Base-by-base conservation (phyloP, 805 yeast species). In the Suhomyces sp. region DNA sequence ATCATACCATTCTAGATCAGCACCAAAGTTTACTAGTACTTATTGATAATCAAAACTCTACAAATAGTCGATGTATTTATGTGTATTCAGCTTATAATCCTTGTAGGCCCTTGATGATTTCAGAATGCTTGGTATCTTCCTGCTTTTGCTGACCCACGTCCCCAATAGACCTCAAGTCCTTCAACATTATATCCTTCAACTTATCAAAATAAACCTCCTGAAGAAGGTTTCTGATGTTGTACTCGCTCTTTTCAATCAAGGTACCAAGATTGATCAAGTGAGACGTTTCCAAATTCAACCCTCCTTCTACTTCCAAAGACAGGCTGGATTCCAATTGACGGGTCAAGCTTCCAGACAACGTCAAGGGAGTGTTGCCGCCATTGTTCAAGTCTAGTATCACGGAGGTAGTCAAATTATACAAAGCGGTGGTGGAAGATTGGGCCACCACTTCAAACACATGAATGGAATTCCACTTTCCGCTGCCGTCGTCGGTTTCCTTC, bases 161-260 rank as follows among this genome's bases (percentile, higher is more conserved):
- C 12, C 76, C 76, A 22, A 72, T 60, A 17, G 73, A 66, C 51
- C 80, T 60, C 59, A 75, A 68, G 58, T 75, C 80, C 57, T 72
- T 75, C 62, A 74, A 67, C 59, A 92, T 77, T 48, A 94, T 86
- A 65, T 93, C 97, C 64, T 89, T 85, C 17, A 97, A 89, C 74
- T 93, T 93, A 62, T 96, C 97, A 66, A 93, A 93, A 68, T 93
- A 93, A 26, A 93, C 97, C 57, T 90, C 96, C 68, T 93, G 96
- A 57, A 93, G 77, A 75, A 88, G 76, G 61, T 88, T 89, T 70
- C 99, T 82, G 73, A 93, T 76, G 66, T 87, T 90, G 55, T 87
- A 84, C 72, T 93, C 99, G 44, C 89, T 80, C 56, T 90, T 96
- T 70, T 93, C 99, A 12, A 94, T 81, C 57, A 91, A 68, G 2